Percentiles rank a stretch among this genome's conserved stretches.
Conservation (phyloP, 2,329 filamentous ascomycete species). For the Arthrobotrys iridis region DNA sequence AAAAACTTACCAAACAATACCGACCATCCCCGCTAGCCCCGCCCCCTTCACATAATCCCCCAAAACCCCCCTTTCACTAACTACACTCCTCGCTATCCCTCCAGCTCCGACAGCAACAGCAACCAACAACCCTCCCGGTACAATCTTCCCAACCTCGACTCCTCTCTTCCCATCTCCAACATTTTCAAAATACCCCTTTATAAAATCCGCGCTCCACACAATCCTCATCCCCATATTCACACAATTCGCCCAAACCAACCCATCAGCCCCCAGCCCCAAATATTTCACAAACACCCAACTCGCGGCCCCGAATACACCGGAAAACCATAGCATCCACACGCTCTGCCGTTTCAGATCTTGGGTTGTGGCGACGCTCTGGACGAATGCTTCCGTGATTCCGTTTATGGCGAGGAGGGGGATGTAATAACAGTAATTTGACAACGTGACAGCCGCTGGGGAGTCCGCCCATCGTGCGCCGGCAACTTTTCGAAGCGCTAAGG, state of each 20-base stretch:
- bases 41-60: slow-evolving; percentile 40
- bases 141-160: slow-evolving; percentile 25
- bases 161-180: slow-evolving; percentile 12
- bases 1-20: slow-evolving; percentile 53
- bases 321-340: slow-evolving; percentile 84
- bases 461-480: slow-evolving; percentile 80
- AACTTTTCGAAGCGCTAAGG: slow-evolving; percentile 76
- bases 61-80: slow-evolving; percentile 36
- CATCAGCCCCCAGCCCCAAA: slow-evolving; percentile 75
- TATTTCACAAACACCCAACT: slow-evolving; percentile 80
- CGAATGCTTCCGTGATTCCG: slow-evolving; percentile 90
- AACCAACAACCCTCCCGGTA: slow-evolving; percentile 54
- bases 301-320: slow-evolving; percentile 75
- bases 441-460: slow-evolving; percentile 76
- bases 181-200: slow-evolving; percentile 70
- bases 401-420: slow-evolving; percentile 92
- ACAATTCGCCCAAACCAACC: slow-evolving; percentile 84
- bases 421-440: slow-evolving; percentile 88
- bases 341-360: slow-evolving; percentile 80
- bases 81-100: slow-evolving; percentile 54
- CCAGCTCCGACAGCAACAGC: slow-evolving; percentile 52
- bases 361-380: slow-evolving; percentile 83
- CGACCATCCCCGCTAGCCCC: slow-evolving; percentile 48
- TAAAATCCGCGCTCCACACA: slow-evolving; percentile 79
- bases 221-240: slow-evolving; percentile 91